phyloP scores from a whole-genome alignment of 108 stramenopile species.

The Nannochloropsis salina region DNA sequence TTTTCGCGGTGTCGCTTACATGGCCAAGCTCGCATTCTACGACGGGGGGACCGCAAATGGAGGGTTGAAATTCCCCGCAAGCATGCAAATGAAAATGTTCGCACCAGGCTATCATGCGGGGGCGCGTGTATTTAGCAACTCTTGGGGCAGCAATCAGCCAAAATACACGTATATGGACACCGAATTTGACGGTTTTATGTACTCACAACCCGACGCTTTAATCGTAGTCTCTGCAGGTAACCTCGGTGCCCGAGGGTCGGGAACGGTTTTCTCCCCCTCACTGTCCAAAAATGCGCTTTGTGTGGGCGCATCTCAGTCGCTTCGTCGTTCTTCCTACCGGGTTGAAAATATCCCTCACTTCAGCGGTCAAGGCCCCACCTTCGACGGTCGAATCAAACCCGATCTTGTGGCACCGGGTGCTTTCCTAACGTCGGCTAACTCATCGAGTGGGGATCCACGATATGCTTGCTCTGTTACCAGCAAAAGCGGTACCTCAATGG shows the following conservation, averaged over 20 bases:
- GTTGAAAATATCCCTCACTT: conserved; percentile 62
- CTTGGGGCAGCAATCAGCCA: conserved; percentile 41
- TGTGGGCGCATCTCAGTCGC: too few species aligned
- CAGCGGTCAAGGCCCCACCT: conserved; percentile 60
- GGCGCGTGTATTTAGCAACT: conserved; percentile 47
- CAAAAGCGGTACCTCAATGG: conserved; percentile 51
- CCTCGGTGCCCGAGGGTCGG: too few species aligned
- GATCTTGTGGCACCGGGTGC: conserved; percentile 70
- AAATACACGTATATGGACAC: neutral
- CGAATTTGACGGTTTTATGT: too few species aligned
- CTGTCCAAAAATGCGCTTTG: too few species aligned
- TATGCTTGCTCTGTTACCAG: neutral
- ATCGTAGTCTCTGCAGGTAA: too few species aligned
- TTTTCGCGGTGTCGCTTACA: conserved; percentile 43
- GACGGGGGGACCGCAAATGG: conserved; percentile 32
- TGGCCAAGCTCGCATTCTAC: conserved; percentile 54
- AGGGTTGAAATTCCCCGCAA: conserved; percentile 31
- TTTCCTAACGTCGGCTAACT: too few species aligned
- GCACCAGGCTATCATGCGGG: conserved; percentile 37
- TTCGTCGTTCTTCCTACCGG: too few species aligned
- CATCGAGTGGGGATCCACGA: too few species aligned
- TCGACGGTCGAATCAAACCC: conserved; percentile 67
- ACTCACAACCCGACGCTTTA: too few species aligned
- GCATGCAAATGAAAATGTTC: conserved; percentile 37
- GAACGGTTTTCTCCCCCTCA: too few species aligned